Conservation (phyloP, 2,329 filamentous ascomycete genomes). For the Paecilomyces sp. region DNA sequence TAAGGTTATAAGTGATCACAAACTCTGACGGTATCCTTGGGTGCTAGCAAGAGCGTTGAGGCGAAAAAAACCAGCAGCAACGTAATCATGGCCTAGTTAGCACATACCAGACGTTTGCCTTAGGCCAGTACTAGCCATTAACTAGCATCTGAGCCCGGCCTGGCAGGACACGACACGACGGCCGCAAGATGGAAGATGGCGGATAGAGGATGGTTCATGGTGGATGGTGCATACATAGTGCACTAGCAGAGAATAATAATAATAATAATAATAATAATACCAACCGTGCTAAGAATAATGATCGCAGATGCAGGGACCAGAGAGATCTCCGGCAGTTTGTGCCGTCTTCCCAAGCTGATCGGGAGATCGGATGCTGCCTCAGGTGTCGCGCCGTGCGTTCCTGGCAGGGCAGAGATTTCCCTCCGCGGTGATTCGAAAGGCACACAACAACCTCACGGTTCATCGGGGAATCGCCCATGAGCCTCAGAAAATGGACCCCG, state of each 20-base stretch:
- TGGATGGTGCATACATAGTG: not conserved
- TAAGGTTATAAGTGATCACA: not conserved
- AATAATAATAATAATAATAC: no score
- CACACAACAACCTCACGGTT: not conserved
- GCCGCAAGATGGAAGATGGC: no score
- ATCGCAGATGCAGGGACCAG: no score
- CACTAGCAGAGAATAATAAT: no score
- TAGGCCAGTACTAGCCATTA: not conserved
- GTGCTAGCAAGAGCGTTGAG: not conserved
- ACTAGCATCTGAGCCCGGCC: no score
- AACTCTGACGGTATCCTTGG: not conserved
- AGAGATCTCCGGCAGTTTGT: no score
- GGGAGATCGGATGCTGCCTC: not conserved
- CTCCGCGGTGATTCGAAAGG: not conserved
- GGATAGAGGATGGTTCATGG: not conserved
- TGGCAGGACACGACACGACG: not conserved
- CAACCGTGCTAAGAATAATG: no score
- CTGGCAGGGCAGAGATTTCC: not conserved
- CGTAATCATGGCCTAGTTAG: not conserved
- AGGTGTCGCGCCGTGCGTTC: not conserved
- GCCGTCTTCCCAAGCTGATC: not conserved
- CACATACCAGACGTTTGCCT: not conserved
- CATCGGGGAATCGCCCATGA: not conserved
- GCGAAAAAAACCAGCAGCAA: not conserved
- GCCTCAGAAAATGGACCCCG: not conserved